Evolutionary conservation across 2,329 filamentous ascomycete genomes (phyloP).

Genomic region (Monilinia laxa): DNA sequence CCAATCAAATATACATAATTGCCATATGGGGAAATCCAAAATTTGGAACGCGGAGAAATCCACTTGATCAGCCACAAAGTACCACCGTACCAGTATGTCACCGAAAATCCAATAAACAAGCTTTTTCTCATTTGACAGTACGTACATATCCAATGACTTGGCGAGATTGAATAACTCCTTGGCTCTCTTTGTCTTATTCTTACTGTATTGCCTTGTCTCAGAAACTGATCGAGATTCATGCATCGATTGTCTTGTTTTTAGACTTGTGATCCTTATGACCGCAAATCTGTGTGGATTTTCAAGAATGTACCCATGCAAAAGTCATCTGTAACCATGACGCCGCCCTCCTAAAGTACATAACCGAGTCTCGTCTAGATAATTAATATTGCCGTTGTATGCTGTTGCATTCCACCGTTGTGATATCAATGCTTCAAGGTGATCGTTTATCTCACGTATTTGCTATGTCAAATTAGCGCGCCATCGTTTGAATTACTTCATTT

Average conservation of each 20-base stretch:
- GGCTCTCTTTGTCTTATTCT: background rate
- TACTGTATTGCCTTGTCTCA: background rate
- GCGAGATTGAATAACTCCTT: background rate
- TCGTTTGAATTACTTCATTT: constrained; percentile 2
- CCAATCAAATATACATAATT: background rate
- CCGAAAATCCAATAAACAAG: constrained; percentile 9
- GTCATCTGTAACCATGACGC: constrained; percentile 5
- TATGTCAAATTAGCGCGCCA: constrained; percentile 27
- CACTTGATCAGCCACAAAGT: constrained; percentile 14
- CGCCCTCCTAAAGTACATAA: constrained; percentile 2
- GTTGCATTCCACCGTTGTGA: background rate
- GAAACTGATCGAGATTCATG: background rate
- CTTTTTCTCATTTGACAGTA: constrained; percentile 6
- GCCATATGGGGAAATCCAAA: background rate
- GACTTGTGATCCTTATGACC: background rate
- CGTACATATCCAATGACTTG: background rate
- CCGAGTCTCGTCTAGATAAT: constrained; percentile 1
- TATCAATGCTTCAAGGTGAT: constrained; percentile 5
- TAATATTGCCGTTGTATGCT: background rate
- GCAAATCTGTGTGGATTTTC: background rate
- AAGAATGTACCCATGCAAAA: background rate
- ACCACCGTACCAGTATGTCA: constrained; percentile 1
- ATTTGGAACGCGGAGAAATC: too few relatives aligned
- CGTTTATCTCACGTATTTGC: constrained; percentile 42
- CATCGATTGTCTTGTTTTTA: background rate